These are phyloP conservation scores for Luvunga scandens DNA, from an alignment of 345 rosid species.

Conservation along the genomic window DNA sequence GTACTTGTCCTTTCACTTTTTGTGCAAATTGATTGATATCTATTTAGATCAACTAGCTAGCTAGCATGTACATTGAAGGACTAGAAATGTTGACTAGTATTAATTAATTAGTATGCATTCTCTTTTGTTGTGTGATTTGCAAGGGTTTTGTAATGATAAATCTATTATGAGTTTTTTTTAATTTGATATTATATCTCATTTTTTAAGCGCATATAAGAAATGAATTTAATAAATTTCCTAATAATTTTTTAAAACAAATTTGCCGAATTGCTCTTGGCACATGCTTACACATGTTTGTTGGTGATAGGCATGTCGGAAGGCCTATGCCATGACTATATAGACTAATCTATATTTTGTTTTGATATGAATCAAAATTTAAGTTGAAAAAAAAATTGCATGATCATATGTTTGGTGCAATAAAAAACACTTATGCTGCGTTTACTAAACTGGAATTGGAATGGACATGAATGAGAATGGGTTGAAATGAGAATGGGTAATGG, in stretches of 20 bases:
- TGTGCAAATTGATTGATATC: slow-evolving; percentile 2
- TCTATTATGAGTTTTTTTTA: background rate
- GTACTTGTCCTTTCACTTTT: background rate
- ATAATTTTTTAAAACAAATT: background rate
- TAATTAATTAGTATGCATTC: background rate
- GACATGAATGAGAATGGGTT: no score
- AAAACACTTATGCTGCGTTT: no score
- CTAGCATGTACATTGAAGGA: background rate
- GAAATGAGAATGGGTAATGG: no score
- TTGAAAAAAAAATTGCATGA: background rate
- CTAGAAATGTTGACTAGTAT: slow-evolving; percentile 6
- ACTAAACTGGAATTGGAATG: no score
- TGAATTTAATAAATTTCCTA: background rate
- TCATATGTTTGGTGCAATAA: background rate
- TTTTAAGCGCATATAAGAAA: background rate
- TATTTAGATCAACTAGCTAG: background rate
- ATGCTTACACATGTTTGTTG: slow-evolving; percentile 23
- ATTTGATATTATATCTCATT: no score
- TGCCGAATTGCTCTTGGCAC: slow-evolving; percentile 2
- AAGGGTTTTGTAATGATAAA: slow-evolving; percentile 1
- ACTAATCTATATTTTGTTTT: background rate
- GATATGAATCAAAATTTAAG: background rate
- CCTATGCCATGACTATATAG: background rate
- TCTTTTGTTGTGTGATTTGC: slow-evolving; percentile 9
- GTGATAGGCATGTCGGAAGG: no score